These are phyloP conservation scores for Pichia terricola DNA, from an alignment of 1,139 yeast genomes.

Conservation along the genomic window DNA sequence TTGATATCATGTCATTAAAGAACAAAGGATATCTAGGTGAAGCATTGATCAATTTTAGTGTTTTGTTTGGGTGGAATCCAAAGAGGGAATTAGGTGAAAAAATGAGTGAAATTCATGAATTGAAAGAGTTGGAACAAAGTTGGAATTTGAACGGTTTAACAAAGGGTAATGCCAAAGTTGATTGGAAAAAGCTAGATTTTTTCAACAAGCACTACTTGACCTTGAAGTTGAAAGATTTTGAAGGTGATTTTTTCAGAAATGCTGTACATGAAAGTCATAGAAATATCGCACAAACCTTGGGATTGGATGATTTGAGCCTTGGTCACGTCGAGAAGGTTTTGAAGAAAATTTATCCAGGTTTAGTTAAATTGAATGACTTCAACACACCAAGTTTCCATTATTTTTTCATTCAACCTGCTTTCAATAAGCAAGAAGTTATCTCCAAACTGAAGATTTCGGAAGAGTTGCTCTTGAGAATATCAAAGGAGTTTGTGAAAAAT, in stretches of 20 bases:
- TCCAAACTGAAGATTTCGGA: conserved; percentile 10
- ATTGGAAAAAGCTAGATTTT: conserved; percentile 58
- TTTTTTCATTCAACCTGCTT: conserved; percentile 32
- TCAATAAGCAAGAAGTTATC: conserved; percentile 22
- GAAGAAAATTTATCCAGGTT: conserved; percentile 29
- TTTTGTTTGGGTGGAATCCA: conserved; percentile 93
- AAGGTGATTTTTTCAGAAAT: conserved; percentile 27
- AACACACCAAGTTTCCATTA: conserved; percentile 33
- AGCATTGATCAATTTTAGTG: conserved; percentile 79
- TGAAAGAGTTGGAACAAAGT: conserved; percentile 40
- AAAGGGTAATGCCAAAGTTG: conserved; percentile 89
- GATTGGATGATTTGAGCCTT: conserved; percentile 21
- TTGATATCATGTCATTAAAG: conserved; percentile 53
- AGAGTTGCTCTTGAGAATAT: conserved; percentile 1
- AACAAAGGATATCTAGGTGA: conserved; percentile 69
- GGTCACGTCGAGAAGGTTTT: conserved; percentile 27
- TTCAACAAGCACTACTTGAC: conserved; percentile 65
- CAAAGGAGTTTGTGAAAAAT: conserved; percentile 1
- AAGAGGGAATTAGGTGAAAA: conserved; percentile 46
- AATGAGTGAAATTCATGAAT: conserved; percentile 48
- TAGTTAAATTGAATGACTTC: conserved; percentile 42
- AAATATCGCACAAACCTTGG: conserved; percentile 15
- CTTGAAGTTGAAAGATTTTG: conserved; percentile 26
- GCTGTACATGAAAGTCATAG: conserved; percentile 27
- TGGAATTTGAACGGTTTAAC: conserved; percentile 61